A percentile compares a stretch with the other conserved stretches of the same genome.
Evolutionary conservation across 345 rosid species (phyloP).

Genomic region (Tarenaya hassleriana): DNA sequence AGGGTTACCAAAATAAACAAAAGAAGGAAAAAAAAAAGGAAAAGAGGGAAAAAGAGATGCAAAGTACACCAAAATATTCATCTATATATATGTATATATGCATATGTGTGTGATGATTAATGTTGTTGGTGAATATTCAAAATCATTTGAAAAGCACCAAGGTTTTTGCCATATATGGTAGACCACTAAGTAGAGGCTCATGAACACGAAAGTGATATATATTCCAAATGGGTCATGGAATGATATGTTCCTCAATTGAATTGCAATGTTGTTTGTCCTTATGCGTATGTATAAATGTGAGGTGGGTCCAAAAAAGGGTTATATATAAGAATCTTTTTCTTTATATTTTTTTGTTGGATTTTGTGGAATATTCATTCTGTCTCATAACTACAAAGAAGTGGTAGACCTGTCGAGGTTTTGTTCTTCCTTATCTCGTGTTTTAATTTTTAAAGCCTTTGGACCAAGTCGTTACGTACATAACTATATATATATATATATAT

Average conservation of each 20-base stretch:
- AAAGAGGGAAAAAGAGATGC: too few relatives aligned
- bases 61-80: too few relatives aligned
- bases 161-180: neutral
- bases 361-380: conserved; percentile 37
- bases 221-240: neutral
- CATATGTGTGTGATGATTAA: too few relatives aligned
- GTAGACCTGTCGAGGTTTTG: neutral
- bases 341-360: conserved; percentile 3
- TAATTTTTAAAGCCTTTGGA: too few relatives aligned
- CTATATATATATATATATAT: too few relatives aligned
- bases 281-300: neutral
- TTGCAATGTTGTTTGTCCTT: neutral
- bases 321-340: neutral
- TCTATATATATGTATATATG: too few relatives aligned
- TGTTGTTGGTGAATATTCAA: too few relatives aligned
- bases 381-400: conserved; percentile 13
- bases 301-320: neutral
- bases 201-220: neutral
- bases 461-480: too few relatives aligned
- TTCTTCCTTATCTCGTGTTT: too few relatives aligned
- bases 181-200: neutral
- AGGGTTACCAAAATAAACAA: too few relatives aligned
- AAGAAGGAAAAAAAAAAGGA: too few relatives aligned
- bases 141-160: too few relatives aligned
- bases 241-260: neutral